Conservation (phyloP, 257 asterid genomes). For the Paraleonurus japonicus region DNA sequence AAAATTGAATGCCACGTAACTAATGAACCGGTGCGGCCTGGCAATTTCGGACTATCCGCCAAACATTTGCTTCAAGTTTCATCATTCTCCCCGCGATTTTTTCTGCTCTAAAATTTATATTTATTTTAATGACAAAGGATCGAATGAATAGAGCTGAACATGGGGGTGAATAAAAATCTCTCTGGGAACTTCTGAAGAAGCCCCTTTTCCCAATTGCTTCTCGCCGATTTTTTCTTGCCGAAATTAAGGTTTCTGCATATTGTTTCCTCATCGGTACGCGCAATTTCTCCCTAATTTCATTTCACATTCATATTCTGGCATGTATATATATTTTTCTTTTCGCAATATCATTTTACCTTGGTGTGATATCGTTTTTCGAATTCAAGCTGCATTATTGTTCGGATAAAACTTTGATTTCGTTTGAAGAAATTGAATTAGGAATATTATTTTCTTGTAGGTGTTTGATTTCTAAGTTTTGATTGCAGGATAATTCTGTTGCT, state of each 20-base stretch:
- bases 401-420: not conserved
- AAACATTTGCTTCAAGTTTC: constrained; percentile 3
- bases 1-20: too few species aligned
- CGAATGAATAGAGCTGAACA: constrained; percentile 17
- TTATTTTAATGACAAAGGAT: constrained; percentile 9
- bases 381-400: constrained; percentile 20
- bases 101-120: not conserved
- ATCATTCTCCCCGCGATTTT: constrained; percentile 13
- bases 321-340: not conserved
- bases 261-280: constrained; percentile 31
- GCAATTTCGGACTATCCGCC: constrained; percentile 21
- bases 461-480: constrained; percentile 1
- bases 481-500: constrained; percentile 29
- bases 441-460: not conserved
- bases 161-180: constrained; percentile 30
- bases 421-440: not conserved
- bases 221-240: constrained; percentile 15
- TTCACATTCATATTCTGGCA: not conserved
- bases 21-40: too few species aligned
- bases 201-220: not conserved
- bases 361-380: not conserved
- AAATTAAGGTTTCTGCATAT: constrained; percentile 23
- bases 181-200: constrained; percentile 22
- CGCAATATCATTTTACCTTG: not conserved
- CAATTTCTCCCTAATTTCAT: not conserved